Evolutionary conservation across 2,329 filamentous ascomycete genomes (phyloP).

Genomic region (Bipolaris gigantea): DNA sequence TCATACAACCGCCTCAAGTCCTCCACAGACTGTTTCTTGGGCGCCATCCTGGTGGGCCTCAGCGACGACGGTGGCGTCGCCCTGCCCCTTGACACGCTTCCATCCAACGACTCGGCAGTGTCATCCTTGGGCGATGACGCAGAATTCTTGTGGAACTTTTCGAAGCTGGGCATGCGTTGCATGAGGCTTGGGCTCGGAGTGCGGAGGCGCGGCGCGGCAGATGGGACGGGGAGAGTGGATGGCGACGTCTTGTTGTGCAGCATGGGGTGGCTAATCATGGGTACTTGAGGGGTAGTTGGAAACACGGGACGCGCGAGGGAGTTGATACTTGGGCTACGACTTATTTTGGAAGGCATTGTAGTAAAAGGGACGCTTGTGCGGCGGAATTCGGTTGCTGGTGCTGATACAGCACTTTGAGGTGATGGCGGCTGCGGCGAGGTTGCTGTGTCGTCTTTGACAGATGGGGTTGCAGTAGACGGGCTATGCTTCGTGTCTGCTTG

Average conservation of each 20-base stretch:
- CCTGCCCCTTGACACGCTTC: constrained; percentile 14
- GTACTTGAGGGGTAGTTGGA: constrained; percentile 25
- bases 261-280: constrained; percentile 29
- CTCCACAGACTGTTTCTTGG: constrained; percentile 52
- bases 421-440: constrained; percentile 19
- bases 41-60: constrained; percentile 43
- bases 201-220: constrained; percentile 29
- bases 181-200: constrained; percentile 49
- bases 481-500: constrained; percentile 9
- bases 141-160: constrained; percentile 24
- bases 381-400: constrained; percentile 26
- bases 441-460: constrained; percentile 18
- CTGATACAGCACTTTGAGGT: constrained; percentile 20
- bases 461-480: constrained; percentile 2
- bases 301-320: constrained; percentile 44
- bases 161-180: constrained; percentile 52
- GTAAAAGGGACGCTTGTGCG: constrained; percentile 39
- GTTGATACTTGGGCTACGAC: constrained; percentile 38
- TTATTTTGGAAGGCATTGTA: constrained; percentile 20
- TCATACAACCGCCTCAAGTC: constrained; percentile 54
- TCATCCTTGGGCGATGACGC: constrained; percentile 14
- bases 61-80: constrained; percentile 25
- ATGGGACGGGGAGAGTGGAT: constrained; percentile 35
- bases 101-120: background rate
- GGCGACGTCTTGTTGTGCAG: constrained; percentile 27